phyloP scores from a whole-genome alignment of 768 basidiomycete species.

The Suillus luteus region DNA sequence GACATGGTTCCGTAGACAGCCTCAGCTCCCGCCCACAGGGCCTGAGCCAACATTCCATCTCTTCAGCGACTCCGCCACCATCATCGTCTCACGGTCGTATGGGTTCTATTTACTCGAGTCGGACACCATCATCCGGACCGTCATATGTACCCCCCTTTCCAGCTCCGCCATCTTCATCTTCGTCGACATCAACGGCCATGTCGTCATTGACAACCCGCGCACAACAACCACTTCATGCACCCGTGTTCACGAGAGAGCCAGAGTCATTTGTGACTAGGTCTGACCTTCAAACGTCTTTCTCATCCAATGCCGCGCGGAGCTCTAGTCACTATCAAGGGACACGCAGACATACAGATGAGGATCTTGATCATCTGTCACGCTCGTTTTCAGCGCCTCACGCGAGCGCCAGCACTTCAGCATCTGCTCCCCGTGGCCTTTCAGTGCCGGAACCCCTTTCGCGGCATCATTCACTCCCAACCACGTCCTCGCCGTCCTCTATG shows the following conservation, averaged over 20 bases:
- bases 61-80: conserved; percentile 4
- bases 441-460: conserved; percentile 25
- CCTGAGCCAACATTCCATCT: conserved; percentile 3
- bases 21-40: conserved; percentile 5
- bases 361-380: conserved; percentile 19
- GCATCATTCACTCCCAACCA: conserved; percentile 29
- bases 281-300: conserved; percentile 68
- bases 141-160: conserved; percentile 30
- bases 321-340: conserved; percentile 55
- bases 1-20: conserved; percentile 14
- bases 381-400: conserved; percentile 24
- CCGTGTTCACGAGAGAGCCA: conserved; percentile 27
- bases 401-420: conserved; percentile 14
- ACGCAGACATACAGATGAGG: conserved; percentile 31
- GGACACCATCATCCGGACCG: conserved; percentile 20
- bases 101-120: conserved; percentile 28
- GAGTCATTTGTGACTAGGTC: conserved; percentile 52
- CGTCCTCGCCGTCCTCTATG: conserved; percentile 20
- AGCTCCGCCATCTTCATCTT: conserved; percentile 28
- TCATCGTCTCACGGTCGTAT: conserved; percentile 5
- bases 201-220: conserved; percentile 17
- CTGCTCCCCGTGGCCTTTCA: conserved; percentile 23
- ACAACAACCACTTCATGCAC: conserved; percentile 14
- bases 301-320: conserved; percentile 66
- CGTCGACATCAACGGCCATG: conserved; percentile 7